Percentiles rank a stretch among this genome's conserved stretches.
Conservation (phyloP, 2,329 filamentous ascomycete genomes). For the Emergomyces pasteurianus region DNA sequence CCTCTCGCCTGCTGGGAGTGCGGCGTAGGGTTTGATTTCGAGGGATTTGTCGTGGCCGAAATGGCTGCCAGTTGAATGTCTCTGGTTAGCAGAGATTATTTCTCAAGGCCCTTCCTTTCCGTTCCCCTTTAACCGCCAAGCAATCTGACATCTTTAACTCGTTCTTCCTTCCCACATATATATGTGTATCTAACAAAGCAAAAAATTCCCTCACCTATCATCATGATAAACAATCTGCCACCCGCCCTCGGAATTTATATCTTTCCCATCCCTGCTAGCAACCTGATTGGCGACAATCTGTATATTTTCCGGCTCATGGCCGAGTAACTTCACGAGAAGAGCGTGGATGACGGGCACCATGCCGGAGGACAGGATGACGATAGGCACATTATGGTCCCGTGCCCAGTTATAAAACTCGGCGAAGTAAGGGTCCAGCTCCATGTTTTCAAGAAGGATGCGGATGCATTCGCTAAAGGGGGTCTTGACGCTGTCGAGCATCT, state of each 20-base stretch:
- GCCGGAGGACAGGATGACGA: constrained; percentile 82
- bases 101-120: not conserved
- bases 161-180: no score
- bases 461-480: constrained; percentile 75
- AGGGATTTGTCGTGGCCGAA: constrained; percentile 97
- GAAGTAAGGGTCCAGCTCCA: constrained; percentile 82
- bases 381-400: constrained; percentile 68
- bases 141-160: no score
- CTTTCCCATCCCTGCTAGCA: constrained; percentile 52
- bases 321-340: constrained; percentile 66
- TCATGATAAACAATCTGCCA: constrained; percentile 88
- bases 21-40: constrained; percentile 70
- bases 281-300: constrained; percentile 88
- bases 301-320: constrained; percentile 64
- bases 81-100: not conserved
- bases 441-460: constrained; percentile 63
- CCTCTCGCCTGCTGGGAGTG: constrained; percentile 53
- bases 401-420: constrained; percentile 79
- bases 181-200: not conserved
- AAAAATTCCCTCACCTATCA: constrained; percentile 48
- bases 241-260: constrained; percentile 64
- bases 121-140: not conserved
- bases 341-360: constrained; percentile 88
- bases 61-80: constrained; percentile 38
- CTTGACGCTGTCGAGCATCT: constrained; percentile 82